Evolutionary conservation across 768 basidiomycete species (phyloP).

Genomic region (Postia placenta): DNA sequence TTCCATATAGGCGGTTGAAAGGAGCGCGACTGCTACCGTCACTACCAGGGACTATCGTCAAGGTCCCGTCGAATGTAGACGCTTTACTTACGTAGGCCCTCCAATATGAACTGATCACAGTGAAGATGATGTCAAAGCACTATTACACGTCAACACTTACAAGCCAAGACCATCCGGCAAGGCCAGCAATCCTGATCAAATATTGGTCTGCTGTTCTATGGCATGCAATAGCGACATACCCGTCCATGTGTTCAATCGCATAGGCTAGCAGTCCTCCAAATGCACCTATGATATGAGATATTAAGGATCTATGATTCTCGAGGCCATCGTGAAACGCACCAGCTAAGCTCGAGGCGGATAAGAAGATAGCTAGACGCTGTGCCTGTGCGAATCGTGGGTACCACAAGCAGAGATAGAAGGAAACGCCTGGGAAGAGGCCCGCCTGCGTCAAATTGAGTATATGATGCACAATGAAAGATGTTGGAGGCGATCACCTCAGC

Average conservation of each 20-base stretch:
- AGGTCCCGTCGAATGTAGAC: background rate
- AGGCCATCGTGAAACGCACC: constrained; percentile 3
- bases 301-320: background rate
- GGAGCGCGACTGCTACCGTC: background rate
- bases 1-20: background rate
- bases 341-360: constrained; percentile 5
- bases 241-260: constrained; percentile 9
- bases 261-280: constrained; percentile 13
- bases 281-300: constrained; percentile 6
- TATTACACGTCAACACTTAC: background rate
- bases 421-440: constrained; percentile 10
- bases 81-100: background rate
- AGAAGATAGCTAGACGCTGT: constrained; percentile 3
- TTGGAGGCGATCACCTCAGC: constrained; percentile 3
- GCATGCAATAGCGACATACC: background rate
- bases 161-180: constrained; percentile 10
- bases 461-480: background rate
- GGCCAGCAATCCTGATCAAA: constrained; percentile 5
- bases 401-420: constrained; percentile 11
- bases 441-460: background rate
- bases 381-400: constrained; percentile 8
- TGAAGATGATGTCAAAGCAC: background rate
- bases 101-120: background rate
- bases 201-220: background rate
- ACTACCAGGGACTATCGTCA: background rate